Evolutionary conservation across 108 stramenopile genomes (phyloP).

Genomic region (Skeletonema marinoi): DNA sequence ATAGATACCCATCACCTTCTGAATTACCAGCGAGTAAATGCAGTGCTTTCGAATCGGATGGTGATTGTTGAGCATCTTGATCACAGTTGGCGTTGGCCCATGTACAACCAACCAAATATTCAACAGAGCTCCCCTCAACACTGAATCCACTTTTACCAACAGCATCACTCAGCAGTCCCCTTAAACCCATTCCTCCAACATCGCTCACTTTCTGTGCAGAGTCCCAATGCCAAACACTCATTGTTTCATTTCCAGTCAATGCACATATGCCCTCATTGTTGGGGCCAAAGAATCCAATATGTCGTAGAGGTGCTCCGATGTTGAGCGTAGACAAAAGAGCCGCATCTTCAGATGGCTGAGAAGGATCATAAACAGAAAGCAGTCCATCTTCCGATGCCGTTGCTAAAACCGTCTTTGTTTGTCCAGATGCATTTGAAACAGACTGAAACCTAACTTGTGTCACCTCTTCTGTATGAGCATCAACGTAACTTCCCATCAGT

Average conservation of each 20-base stretch:
- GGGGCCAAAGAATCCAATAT: constrained; percentile 82
- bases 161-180: constrained; percentile 35
- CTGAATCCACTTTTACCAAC: constrained; percentile 5
- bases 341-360: constrained; percentile 75
- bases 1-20: constrained; percentile 71
- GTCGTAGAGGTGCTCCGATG: constrained; percentile 65
- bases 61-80: constrained; percentile 1
- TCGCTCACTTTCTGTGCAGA: constrained; percentile 45
- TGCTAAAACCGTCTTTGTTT: constrained; percentile 45
- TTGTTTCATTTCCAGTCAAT: constrained; percentile 82
- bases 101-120: constrained; percentile 50
- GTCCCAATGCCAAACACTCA: constrained; percentile 82
- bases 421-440: constrained; percentile 19
- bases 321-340: constrained; percentile 72
- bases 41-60: constrained; percentile 44
- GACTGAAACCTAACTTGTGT: constrained; percentile 72
- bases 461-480: constrained; percentile 85
- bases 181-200: constrained; percentile 37
- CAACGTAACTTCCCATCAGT: constrained; percentile 71
- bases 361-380: constrained; percentile 75
- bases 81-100: constrained; percentile 21
- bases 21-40: constrained; percentile 68
- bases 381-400: constrained; percentile 86
- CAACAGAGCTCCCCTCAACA: constrained; percentile 18
- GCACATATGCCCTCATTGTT: constrained; percentile 65